Conservation (phyloP, 306 rosid species). For the Pyrus pyrifolia region DNA sequence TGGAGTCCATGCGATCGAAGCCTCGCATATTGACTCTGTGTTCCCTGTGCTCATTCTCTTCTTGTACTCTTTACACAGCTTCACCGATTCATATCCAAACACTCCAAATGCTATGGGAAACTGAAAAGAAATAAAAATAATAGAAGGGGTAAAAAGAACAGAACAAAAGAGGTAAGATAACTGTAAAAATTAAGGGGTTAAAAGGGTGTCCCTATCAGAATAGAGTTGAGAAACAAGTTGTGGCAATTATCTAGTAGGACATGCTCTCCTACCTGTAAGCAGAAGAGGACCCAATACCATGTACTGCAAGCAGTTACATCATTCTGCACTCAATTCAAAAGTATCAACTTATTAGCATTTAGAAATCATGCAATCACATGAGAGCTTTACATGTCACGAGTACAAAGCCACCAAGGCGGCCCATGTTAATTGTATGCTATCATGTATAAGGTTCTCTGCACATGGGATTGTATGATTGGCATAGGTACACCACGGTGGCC, state of each 20-base stretch:
- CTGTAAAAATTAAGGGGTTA: background rate
- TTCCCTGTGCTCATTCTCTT: slow-evolving; percentile 60
- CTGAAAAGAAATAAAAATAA: slow-evolving; percentile 22
- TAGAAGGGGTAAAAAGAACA: background rate
- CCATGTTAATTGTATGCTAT: too few relatives aligned
- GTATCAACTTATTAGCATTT: background rate
- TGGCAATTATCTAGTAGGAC: background rate
- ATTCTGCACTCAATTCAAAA: slow-evolving; percentile 43
- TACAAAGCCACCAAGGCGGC: too few relatives aligned
- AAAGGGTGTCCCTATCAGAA: background rate
- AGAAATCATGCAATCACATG: too few relatives aligned
- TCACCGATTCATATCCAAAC: slow-evolving; percentile 72
- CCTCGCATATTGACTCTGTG: slow-evolving; percentile 59
- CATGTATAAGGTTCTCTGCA: too few relatives aligned
- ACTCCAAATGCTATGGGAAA: slow-evolving; percentile 61
- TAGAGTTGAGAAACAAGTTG: background rate
- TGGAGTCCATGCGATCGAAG: slow-evolving; percentile 76
- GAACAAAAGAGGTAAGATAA: background rate
- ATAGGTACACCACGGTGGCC: too few relatives aligned
- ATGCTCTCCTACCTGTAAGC: slow-evolving; percentile 50
- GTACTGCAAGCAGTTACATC: slow-evolving; percentile 40
- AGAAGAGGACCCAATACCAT: slow-evolving; percentile 79
- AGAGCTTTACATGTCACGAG: too few relatives aligned
- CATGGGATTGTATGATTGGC: too few relatives aligned
- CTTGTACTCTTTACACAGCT: slow-evolving; percentile 54